Evolutionary conservation across 2,329 filamentous ascomycete species (phyloP), one percentile per base, ranked within the genome.

Genomic region (Trichoderma polysporum): DNA sequence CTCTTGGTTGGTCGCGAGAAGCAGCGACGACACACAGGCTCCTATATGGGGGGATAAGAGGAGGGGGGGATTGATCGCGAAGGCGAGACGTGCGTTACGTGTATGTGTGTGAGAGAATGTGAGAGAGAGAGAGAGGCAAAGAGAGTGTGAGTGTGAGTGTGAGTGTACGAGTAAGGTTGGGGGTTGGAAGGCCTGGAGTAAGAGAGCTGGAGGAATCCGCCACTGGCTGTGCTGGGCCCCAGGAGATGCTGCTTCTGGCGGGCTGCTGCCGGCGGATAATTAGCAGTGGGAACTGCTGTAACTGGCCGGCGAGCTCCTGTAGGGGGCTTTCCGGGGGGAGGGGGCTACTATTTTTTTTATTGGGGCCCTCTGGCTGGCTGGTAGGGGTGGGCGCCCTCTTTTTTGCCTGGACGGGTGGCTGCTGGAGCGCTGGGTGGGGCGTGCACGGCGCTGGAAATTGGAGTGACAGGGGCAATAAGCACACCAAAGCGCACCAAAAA

Each of bases 371-470:
- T 39, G 27, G 22, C 35, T 35, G 50, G 49, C 33, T 6, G 33
- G 33, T 35, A 35, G 33, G 33, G 41, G 41, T 45, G 37, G 54
- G 63, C 47, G 37, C 58, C 22, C n/a, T 45, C 37, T 39, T 33
- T 33, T 49, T 47, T 58, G 22, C 45, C 25, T 58, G 25, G 35
- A 8, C n/a, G 31, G 37, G 17, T 2, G 19, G 52, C 29, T 35
- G n/a, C 4, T 39, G 37, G 65, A 17, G 29, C 50, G n/a, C 56
- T 19, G 22, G 56, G 62, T 69, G 68, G 68, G 61, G 50, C 63
- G 63, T 67, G 63, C 63, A 49, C 63, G 54, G 56, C 67, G 49
- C 67, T 69, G 68, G 68, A 69, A 69, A 69, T 69, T 69, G 64
- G 67, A 50, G 33, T 37, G 67, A 62, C 63, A 53, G 41, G 67